Conservation (phyloP, 164 flowering plant genomes). For the Vitis rupestris region DNA sequence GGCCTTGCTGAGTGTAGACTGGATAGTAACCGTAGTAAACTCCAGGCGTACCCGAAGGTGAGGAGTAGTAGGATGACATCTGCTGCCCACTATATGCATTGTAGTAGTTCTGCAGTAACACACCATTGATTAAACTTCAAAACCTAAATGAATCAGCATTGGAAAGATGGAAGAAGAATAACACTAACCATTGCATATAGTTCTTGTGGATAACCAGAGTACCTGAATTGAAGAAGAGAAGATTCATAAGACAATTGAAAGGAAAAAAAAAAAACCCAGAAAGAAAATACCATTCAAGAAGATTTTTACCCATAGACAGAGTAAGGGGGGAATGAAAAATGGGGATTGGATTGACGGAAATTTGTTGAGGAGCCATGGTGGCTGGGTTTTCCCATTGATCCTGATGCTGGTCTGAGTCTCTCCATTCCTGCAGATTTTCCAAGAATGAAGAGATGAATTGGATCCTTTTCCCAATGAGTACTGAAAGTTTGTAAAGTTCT, state of each 20-base stretch:
- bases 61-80: background rate
- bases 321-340: slow-evolving; percentile 14
- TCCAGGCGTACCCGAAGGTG: slow-evolving; percentile 6
- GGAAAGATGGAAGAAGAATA: background rate
- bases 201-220: slow-evolving; percentile 16
- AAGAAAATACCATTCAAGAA: background rate
- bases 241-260: background rate
- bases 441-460: background rate
- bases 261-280: background rate
- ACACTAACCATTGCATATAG: slow-evolving; percentile 18
- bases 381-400: background rate
- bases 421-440: slow-evolving; percentile 13
- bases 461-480: background rate
- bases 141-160: background rate
- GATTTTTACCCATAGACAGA: slow-evolving; percentile 13
- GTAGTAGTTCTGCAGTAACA: slow-evolving; percentile 19
- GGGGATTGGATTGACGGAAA: slow-evolving; percentile 11
- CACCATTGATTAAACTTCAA: background rate
- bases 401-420: slow-evolving; percentile 9
- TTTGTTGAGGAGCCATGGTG: background rate
- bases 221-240: slow-evolving; percentile 1
- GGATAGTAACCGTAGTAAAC: slow-evolving; percentile 14
- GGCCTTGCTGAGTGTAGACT: slow-evolving; percentile 1
- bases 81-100: slow-evolving; percentile 19
- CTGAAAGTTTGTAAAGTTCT: background rate